A percentile compares a stretch with the other conserved stretches of the same genome.
These are phyloP conservation scores for Euphorbia peplus DNA, from an alignment of 345 rosid species.

Conservation along the genomic window DNA sequence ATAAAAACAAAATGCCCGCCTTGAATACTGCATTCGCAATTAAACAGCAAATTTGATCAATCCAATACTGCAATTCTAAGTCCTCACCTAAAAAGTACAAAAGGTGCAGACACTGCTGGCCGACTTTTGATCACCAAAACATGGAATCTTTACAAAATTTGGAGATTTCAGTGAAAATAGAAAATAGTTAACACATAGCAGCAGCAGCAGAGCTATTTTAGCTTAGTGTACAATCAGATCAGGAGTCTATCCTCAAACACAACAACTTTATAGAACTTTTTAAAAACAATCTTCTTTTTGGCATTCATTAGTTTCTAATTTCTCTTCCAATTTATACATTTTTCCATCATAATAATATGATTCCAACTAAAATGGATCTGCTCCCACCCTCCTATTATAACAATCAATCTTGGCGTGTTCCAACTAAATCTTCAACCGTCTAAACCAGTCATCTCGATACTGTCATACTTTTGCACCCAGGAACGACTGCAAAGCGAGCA, in stretches of 20 bases:
- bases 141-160: background rate
- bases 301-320: slow-evolving; percentile 26
- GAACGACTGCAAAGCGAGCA: slow-evolving; percentile 39
- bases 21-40: too few relatives aligned
- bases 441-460: background rate
- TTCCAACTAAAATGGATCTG: slow-evolving; percentile 29
- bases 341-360: slow-evolving; percentile 23
- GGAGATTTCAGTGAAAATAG: too few relatives aligned
- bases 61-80: too few relatives aligned
- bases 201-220: slow-evolving; percentile 22
- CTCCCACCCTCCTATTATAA: too few relatives aligned
- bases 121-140: slow-evolving; percentile 3
- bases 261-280: slow-evolving; percentile 22
- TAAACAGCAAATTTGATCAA: too few relatives aligned
- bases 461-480: slow-evolving; percentile 52
- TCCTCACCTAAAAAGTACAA: too few relatives aligned
- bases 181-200: slow-evolving; percentile 11
- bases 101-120: too few relatives aligned
- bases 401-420: slow-evolving; percentile 11
- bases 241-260: slow-evolving; percentile 29
- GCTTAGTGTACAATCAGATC: slow-evolving; percentile 31
- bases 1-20: too few relatives aligned
- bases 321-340: slow-evolving; percentile 40
- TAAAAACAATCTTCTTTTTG: slow-evolving; percentile 18
- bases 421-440: slow-evolving; percentile 5